Evolutionary conservation across 768 basidiomycete species (phyloP).

Genomic region (Gautieria morchelliformis): DNA sequence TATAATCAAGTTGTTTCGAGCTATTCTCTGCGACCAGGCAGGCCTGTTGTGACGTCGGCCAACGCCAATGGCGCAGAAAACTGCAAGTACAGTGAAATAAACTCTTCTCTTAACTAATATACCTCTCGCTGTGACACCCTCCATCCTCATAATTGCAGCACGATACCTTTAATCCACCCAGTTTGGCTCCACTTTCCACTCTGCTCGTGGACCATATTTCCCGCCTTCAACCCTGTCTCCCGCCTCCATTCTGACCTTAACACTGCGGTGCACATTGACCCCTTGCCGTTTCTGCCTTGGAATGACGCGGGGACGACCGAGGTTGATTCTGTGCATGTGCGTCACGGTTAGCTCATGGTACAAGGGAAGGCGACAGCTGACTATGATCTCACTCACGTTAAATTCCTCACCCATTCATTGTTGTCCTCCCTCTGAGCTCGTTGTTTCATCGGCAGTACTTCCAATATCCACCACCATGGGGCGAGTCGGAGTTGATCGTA

Average conservation of each 20-base stretch:
- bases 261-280: conserved; percentile 37
- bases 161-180: not conserved
- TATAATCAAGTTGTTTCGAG: too few relatives aligned
- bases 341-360: not conserved
- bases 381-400: not conserved
- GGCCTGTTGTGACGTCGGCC: too few relatives aligned
- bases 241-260: conserved; percentile 23
- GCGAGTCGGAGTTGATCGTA: conserved; percentile 49
- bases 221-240: not conserved
- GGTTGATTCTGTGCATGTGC: conserved; percentile 6
- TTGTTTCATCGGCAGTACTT: conserved; percentile 35
- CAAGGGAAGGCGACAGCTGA: not conserved
- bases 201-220: conserved; percentile 21
- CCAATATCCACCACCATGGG: conserved; percentile 58
- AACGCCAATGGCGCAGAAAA: too few relatives aligned
- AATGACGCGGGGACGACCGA: conserved; percentile 7
- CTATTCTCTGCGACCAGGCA: too few relatives aligned
- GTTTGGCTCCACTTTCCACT: not conserved
- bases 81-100: too few relatives aligned
- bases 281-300: conserved; percentile 22
- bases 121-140: too few relatives aligned
- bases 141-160: too few relatives aligned
- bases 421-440: conserved; percentile 13
- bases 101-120: too few relatives aligned
- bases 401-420: not conserved